A percentile compares a stretch with the other conserved stretches of the same genome.
Conservation (phyloP, 139 green algal genomes). For the Micractinium conductrix region DNA sequence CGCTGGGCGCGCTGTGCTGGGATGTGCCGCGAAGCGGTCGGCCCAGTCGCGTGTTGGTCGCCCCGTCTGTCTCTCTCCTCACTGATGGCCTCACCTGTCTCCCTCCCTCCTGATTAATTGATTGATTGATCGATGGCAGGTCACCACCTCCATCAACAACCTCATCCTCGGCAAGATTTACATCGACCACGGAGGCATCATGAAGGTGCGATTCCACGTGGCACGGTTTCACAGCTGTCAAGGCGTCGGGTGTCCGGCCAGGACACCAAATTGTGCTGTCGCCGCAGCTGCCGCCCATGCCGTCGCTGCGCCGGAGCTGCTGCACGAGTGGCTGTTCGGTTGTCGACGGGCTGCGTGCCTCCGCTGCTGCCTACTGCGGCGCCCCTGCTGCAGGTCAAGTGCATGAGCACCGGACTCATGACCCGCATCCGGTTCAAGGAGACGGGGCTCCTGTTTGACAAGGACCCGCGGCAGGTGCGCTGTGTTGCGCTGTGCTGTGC, state of each 20-base stretch:
- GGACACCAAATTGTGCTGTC: neutral
- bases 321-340: too few relatives aligned
- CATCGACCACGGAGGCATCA: conserved; percentile 87
- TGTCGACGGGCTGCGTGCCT: too few relatives aligned
- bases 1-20: too few relatives aligned
- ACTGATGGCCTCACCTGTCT: neutral
- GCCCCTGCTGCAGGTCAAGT: conserved; percentile 1
- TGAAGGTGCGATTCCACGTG: too few relatives aligned
- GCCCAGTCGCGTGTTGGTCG: too few relatives aligned
- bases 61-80: too few relatives aligned
- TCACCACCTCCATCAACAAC: conserved; percentile 86
- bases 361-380: too few relatives aligned
- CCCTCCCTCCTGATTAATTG: neutral
- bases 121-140: too few relatives aligned
- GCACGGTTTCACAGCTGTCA: too few relatives aligned
- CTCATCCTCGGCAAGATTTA: conserved; percentile 93
- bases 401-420: conserved; percentile 36
- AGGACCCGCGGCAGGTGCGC: conserved; percentile 65
- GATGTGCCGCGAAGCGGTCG: too few relatives aligned
- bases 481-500: neutral
- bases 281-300: neutral
- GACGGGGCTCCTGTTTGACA: conserved; percentile 61
- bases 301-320: neutral
- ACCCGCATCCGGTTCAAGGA: conserved; percentile 75
- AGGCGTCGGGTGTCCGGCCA: too few relatives aligned